A percentile compares a stretch with the other conserved stretches of the same genome.
These are phyloP conservation scores for Saitoella complicata DNA, from an alignment of 805 yeast genomes.

Conservation along the genomic window DNA sequence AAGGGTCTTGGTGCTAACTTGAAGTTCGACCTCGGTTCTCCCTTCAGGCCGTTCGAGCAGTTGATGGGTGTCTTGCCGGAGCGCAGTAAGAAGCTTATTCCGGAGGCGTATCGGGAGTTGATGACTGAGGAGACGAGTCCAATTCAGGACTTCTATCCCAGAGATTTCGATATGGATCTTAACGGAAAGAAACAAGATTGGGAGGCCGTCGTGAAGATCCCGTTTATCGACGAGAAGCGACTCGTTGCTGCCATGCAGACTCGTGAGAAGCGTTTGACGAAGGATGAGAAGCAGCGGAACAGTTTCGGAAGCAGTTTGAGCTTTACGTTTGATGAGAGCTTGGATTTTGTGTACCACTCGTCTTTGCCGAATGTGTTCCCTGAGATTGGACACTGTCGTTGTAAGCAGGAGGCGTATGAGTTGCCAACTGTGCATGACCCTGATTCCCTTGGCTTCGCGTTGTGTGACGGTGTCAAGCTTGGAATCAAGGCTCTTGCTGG, in stretches of 20 bases:
- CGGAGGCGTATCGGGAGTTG: slow-evolving; percentile 46
- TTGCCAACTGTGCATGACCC: slow-evolving; percentile 29
- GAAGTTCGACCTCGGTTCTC: slow-evolving; percentile 52
- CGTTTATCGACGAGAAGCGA: slow-evolving; percentile 76
- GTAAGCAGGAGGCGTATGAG: slow-evolving; percentile 43
- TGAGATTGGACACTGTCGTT: slow-evolving; percentile 65
- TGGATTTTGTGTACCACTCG: slow-evolving; percentile 46
- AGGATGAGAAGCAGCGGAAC: slow-evolving; percentile 63
- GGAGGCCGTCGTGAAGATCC: slow-evolving; percentile 91
- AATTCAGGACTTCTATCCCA: slow-evolving; percentile 78
- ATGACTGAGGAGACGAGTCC: slow-evolving; percentile 82
- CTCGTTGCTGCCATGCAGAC: slow-evolving; percentile 54
- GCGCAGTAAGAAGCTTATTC: slow-evolving; percentile 67
- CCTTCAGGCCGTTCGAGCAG: slow-evolving; percentile 88
- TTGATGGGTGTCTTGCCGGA: slow-evolving; percentile 96
- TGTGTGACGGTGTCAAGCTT: slow-evolving; percentile 45
- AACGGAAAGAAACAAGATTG: slow-evolving; percentile 93
- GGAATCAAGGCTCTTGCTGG: slow-evolving; percentile 74
- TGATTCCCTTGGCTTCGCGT: slow-evolving; percentile 21
- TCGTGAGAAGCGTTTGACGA: slow-evolving; percentile 39
- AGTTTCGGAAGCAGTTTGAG: slow-evolving; percentile 51
- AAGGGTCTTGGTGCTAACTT: slow-evolving; percentile 44
- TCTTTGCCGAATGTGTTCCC: slow-evolving; percentile 64
- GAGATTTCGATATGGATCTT: slow-evolving; percentile 70
- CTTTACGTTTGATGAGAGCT: slow-evolving; percentile 64